Percentiles rank a stretch among this genome's conserved stretches.
These are phyloP conservation scores for Xylaria sp. DNA, from an alignment of 2,329 filamentous ascomycete species.

Conservation along the genomic window DNA sequence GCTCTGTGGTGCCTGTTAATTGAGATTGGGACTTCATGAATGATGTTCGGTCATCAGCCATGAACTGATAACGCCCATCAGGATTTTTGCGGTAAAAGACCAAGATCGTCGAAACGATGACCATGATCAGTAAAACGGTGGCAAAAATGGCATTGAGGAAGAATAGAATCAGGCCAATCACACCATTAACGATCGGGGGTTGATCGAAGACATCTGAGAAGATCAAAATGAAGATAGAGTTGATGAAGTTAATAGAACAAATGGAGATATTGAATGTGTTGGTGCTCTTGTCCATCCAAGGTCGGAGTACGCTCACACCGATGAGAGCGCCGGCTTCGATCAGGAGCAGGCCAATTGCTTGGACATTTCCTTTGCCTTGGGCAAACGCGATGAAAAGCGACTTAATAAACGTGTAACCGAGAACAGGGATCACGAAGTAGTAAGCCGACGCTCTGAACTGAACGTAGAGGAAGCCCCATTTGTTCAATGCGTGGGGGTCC, in stretches of 20 bases:
- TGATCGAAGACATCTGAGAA: conserved; percentile 86
- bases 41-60: conserved; percentile 87
- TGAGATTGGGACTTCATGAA: conserved; percentile 91
- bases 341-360: conserved; percentile 80
- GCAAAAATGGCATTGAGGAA: conserved; percentile 82
- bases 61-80: conserved; percentile 86
- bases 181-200: conserved; percentile 79
- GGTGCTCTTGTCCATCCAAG: conserved; percentile 97
- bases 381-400: conserved; percentile 82
- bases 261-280: conserved; percentile 92
- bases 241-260: conserved; percentile 82
- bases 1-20: conserved; percentile 75
- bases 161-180: conserved; percentile 86
- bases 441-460: conserved; percentile 89
- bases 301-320: conserved; percentile 76
- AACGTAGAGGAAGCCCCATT: conserved; percentile 92
- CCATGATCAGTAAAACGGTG: conserved; percentile 78
- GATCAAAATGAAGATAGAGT: conserved; percentile 80
- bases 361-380: conserved; percentile 72
- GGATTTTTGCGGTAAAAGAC: conserved; percentile 86
- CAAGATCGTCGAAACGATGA: conserved; percentile 72
- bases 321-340: conserved; percentile 80
- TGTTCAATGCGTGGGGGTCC: conserved; percentile 84
- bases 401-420: conserved; percentile 80
- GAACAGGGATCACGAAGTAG: conserved; percentile 83